Percentiles rank a stretch among this genome's conserved stretches.
These are phyloP conservation scores for Plantago rigida DNA, from an alignment of 305 asterid species.

Conservation along the genomic window DNA sequence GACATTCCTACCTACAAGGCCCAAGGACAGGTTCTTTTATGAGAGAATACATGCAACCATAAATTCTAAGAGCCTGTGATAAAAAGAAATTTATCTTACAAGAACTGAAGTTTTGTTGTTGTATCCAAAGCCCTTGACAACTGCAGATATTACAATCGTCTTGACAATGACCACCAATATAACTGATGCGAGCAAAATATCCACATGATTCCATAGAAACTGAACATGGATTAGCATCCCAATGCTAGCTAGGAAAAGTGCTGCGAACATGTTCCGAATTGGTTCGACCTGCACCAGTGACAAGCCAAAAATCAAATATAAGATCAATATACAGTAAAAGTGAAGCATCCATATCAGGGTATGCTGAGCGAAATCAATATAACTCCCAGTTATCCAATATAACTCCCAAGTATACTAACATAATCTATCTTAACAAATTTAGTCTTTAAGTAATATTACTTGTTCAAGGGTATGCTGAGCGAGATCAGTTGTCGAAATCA, in stretches of 20 bases:
- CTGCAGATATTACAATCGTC: conserved; percentile 74
- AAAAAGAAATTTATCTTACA: conserved; percentile 42
- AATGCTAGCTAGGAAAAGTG: conserved; percentile 95
- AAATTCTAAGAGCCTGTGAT: conserved; percentile 9
- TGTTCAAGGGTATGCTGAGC: conserved; percentile 97
- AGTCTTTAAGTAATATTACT: conserved; percentile 34
- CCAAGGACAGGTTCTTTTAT: conserved; percentile 22
- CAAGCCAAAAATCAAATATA: conserved; percentile 29
- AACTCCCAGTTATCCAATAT: too few species aligned
- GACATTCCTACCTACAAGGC: conserved; percentile 86
- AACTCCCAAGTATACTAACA: too few species aligned
- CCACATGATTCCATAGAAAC: conserved; percentile 97
- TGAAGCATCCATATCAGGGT: background rate
- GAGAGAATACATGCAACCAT: conserved; percentile 20
- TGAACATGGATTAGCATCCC: conserved; percentile 99
- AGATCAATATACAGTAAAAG: too few species aligned
- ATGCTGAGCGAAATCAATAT: background rate
- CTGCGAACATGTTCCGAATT: conserved; percentile 96
- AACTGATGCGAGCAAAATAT: conserved; percentile 89
- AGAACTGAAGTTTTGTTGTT: conserved; percentile 87
- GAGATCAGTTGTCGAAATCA: conserved; percentile 97
- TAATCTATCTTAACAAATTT: too few species aligned
- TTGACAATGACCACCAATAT: conserved; percentile 78
- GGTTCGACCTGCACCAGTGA: conserved; percentile 76
- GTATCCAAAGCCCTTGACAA: conserved; percentile 96